Conservation (phyloP, 176 grass and related monocot species). For the Aegilops umbellulata region DNA sequence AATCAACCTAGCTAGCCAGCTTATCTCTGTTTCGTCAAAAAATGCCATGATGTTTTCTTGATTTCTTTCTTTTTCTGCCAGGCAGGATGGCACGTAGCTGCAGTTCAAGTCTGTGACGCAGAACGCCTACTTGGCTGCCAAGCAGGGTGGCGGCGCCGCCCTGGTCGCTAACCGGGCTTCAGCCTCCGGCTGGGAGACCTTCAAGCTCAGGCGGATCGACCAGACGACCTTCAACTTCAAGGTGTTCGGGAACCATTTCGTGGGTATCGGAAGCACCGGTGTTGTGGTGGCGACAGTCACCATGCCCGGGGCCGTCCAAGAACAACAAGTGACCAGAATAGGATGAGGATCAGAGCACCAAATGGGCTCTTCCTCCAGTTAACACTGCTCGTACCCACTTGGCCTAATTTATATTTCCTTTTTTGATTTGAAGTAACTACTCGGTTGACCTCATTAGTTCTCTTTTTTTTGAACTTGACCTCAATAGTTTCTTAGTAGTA, state of each 20-base stretch:
- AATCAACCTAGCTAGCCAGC: background rate
- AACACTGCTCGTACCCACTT: background rate
- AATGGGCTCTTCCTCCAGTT: slow-evolving; percentile 72
- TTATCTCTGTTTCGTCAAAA: too few relatives aligned
- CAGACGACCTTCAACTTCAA: slow-evolving; percentile 56
- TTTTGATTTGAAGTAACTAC: too few relatives aligned
- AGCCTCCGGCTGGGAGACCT: slow-evolving; percentile 2
- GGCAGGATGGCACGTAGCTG: slow-evolving; percentile 62
- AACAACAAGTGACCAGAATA: slow-evolving; percentile 24
- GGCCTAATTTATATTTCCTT: too few relatives aligned
- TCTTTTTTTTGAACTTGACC: too few relatives aligned
- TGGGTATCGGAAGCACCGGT: slow-evolving; percentile 34
- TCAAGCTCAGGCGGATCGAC: slow-evolving; percentile 69
- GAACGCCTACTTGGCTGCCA: slow-evolving; percentile 48
- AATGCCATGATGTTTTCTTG: background rate
- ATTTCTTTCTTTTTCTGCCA: background rate
- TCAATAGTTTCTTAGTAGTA: too few relatives aligned
- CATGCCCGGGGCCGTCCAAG: slow-evolving; percentile 35
- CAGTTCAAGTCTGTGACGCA: slow-evolving; percentile 56
- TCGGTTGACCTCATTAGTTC: too few relatives aligned
- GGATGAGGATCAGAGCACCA: slow-evolving; percentile 49
- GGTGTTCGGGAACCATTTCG: slow-evolving; percentile 39
- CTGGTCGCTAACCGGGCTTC: slow-evolving; percentile 46
- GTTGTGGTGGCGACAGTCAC: slow-evolving; percentile 35
- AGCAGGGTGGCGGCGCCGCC: slow-evolving; percentile 41